A percentile compares a stretch with the other conserved stretches of the same genome.
phyloP scores from a whole-genome alignment of 1,284 basidiomycete genomes.

The Trametes polyzona region DNA sequence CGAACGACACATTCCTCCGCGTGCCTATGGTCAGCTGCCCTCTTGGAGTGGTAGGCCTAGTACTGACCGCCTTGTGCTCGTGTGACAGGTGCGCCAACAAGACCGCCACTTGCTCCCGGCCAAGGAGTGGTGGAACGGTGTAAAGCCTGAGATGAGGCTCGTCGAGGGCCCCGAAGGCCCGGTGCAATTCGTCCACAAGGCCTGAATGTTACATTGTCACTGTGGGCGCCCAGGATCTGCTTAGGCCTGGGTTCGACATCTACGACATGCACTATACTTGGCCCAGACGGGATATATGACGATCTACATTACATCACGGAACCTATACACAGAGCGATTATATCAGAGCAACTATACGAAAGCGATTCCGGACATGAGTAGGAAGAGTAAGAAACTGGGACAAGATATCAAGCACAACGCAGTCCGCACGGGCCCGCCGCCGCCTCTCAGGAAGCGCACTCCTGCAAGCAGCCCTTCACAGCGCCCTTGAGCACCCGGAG shows the following conservation, averaged over 20 bases:
- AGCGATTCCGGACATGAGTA: slow-evolving; percentile 8
- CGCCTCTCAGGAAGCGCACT: slow-evolving; percentile 1
- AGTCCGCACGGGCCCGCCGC: not conserved
- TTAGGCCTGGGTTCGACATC: not conserved
- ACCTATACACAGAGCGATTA: slow-evolving; percentile 18
- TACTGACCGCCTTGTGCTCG: not conserved
- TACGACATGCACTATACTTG: not conserved
- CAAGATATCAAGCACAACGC: not conserved
- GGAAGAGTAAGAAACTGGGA: too few species aligned
- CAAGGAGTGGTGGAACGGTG: slow-evolving; percentile 58
- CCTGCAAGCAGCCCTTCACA: slow-evolving; percentile 35
- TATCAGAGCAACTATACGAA: slow-evolving; percentile 16
- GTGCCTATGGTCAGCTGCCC: slow-evolving; percentile 42
- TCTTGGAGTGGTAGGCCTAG: not conserved
- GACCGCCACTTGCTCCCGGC: slow-evolving; percentile 47
- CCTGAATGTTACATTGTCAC: too few species aligned
- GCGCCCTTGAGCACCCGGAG: slow-evolving; percentile 58
- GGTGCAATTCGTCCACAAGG: slow-evolving; percentile 23
- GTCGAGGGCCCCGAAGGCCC: slow-evolving; percentile 10
- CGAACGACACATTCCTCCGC: slow-evolving; percentile 48
- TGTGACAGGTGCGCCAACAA: slow-evolving; percentile 54
- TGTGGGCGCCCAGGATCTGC: too few species aligned
- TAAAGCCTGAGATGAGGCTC: slow-evolving; percentile 31
- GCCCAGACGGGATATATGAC: not conserved
- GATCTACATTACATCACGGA: slow-evolving; percentile 4